A percentile compares a stretch with the other conserved stretches of the same genome.
phyloP scores from a whole-genome alignment of 2,329 filamentous ascomycete species.

The Fusarium sulawesiense region DNA sequence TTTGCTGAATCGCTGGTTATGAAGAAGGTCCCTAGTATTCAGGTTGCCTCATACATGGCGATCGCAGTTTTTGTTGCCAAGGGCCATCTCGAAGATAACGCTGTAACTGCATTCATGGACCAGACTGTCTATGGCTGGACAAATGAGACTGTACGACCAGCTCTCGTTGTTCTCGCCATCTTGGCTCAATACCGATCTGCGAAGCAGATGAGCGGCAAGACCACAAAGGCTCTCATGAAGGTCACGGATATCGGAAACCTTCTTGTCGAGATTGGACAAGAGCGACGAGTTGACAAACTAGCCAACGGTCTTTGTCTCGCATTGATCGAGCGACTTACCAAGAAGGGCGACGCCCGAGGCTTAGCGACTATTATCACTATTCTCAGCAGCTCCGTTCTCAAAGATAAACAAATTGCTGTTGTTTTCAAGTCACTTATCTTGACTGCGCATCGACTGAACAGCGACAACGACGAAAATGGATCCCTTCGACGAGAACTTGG shows the following conservation, averaged over 20 bases:
- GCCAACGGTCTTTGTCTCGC: slow-evolving; percentile 78
- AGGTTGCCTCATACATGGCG: slow-evolving; percentile 92
- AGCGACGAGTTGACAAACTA: slow-evolving; percentile 76
- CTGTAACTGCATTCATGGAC: slow-evolving; percentile 90
- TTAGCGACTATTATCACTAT: slow-evolving; percentile 71
- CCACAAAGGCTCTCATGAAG: slow-evolving; percentile 76
- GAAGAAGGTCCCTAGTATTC: slow-evolving; percentile 80
- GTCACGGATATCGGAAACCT: slow-evolving; percentile 69
- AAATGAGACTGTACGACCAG: slow-evolving; percentile 76
- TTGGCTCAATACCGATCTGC: slow-evolving; percentile 82
- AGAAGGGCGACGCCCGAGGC: slow-evolving; percentile 67
- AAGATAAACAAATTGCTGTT: slow-evolving; percentile 71
- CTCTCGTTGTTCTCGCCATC: slow-evolving; percentile 82
- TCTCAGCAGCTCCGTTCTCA: slow-evolving; percentile 69
- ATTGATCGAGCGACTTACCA: slow-evolving; percentile 69
- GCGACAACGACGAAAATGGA: slow-evolving; percentile 64
- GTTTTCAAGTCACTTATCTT: slow-evolving; percentile 74
- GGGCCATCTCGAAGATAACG: slow-evolving; percentile 78
- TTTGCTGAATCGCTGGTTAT: slow-evolving; percentile 82
- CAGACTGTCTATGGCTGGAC: slow-evolving; percentile 84
- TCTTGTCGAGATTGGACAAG: slow-evolving; percentile 70
- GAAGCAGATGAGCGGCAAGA: slow-evolving; percentile 74
- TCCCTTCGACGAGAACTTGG: slow-evolving; percentile 72
- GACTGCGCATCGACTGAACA: slow-evolving; percentile 67
- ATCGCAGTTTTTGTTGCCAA: slow-evolving; percentile 87